phyloP scores from a whole-genome alignment of 257 asterid species.

The Capsicum rhomboideum region DNA sequence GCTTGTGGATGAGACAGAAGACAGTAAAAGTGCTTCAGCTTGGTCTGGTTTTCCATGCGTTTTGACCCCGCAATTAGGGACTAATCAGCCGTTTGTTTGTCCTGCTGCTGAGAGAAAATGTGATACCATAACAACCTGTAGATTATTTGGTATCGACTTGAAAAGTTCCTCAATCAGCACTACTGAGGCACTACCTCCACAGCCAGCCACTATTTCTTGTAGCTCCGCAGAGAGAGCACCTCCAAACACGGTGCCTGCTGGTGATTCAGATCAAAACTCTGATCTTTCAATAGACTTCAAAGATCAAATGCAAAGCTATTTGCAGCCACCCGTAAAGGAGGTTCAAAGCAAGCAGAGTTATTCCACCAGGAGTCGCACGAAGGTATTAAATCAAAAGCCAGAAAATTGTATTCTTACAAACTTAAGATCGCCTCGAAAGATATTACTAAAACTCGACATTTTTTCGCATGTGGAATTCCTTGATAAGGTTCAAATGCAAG shows the following conservation, averaged over 20 bases:
- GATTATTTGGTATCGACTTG: slow-evolving; percentile 83
- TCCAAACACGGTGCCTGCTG: slow-evolving; percentile 26
- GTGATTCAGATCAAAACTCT: slow-evolving; percentile 64
- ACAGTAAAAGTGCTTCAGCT: slow-evolving; percentile 38
- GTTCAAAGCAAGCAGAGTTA: slow-evolving; percentile 46
- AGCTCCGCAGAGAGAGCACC: slow-evolving; percentile 24
- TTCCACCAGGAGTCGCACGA: slow-evolving; percentile 80
- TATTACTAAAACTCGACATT: not conserved
- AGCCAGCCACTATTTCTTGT: slow-evolving; percentile 17
- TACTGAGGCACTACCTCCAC: slow-evolving; percentile 19
- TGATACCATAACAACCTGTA: slow-evolving; percentile 38
- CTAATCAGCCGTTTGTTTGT: slow-evolving; percentile 19
- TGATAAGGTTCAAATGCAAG: slow-evolving; percentile 96
- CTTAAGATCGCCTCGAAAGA: not conserved
- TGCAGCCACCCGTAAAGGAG: slow-evolving; percentile 41
- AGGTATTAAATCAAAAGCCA: slow-evolving; percentile 34
- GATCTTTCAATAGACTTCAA: slow-evolving; percentile 45
- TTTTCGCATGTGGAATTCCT: slow-evolving; percentile 4
- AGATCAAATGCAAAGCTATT: slow-evolving; percentile 35
- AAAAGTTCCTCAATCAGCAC: slow-evolving; percentile 34
- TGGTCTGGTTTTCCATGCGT: slow-evolving; percentile 48
- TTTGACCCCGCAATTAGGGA: slow-evolving; percentile 22
- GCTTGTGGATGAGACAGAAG: slow-evolving; percentile 45
- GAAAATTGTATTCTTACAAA: not conserved
- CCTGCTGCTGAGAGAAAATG: slow-evolving; percentile 35